Percentiles rank a stretch among this genome's conserved stretches.
Conservation (phyloP, 768 basidiomycete species). For the Clitopilus passeckerianus region DNA sequence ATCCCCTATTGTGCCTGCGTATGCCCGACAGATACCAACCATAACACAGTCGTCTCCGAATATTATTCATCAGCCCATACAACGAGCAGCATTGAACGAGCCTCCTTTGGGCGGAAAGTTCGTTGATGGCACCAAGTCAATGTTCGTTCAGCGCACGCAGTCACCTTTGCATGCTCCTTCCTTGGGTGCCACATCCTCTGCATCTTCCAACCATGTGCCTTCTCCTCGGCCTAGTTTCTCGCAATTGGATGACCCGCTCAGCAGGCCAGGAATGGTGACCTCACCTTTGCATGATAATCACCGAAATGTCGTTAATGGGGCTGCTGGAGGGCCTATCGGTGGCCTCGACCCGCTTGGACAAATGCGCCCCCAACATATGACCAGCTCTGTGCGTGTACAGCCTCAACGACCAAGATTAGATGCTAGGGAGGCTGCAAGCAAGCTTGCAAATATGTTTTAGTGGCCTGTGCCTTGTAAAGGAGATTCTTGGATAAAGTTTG, state of each 20-base stretch:
- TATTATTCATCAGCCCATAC: conserved; percentile 17
- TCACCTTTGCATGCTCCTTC: conserved; percentile 29
- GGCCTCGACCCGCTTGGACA: conserved; percentile 63
- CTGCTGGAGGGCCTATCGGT: conserved; percentile 18
- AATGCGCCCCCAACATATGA: conserved; percentile 58
- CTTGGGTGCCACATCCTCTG: conserved; percentile 23
- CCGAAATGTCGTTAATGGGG: conserved; percentile 4
- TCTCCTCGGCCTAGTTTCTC: conserved; percentile 16
- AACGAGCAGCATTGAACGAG: conserved; percentile 29
- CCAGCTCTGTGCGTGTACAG: conserved; percentile 67
- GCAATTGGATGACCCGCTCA: conserved; percentile 28
- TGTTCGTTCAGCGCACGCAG: conserved; percentile 60
- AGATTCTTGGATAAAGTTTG: neutral
- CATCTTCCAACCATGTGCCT: conserved; percentile 26
- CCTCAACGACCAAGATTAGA: conserved; percentile 74
- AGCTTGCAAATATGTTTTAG: conserved; percentile 85
- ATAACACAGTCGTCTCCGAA: neutral
- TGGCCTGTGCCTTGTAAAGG: neutral
- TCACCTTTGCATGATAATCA: neutral
- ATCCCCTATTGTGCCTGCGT: neutral
- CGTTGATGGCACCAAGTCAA: conserved; percentile 74
- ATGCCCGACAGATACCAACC: neutral
- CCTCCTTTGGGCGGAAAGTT: conserved; percentile 63
- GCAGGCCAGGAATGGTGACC: conserved; percentile 6
- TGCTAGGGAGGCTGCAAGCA: conserved; percentile 82